A percentile compares a stretch with the other conserved stretches of the same genome.
Conservation (phyloP, 2,329 filamentous ascomycete genomes). For the Eutypella sp. region DNA sequence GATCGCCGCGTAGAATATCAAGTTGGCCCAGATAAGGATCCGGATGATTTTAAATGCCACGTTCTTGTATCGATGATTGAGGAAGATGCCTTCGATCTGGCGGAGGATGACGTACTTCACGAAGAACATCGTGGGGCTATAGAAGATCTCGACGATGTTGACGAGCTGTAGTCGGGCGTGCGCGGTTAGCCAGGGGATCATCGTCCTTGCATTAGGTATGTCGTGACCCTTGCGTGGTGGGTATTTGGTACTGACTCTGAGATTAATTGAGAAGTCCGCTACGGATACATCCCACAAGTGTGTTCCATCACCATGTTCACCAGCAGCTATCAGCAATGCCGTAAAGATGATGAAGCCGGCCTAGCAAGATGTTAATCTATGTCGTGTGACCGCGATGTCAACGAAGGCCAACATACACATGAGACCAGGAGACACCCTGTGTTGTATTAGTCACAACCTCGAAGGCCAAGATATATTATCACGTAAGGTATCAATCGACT, state of each 20-base stretch:
- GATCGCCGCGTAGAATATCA: conserved; percentile 2
- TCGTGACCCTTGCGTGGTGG: background rate
- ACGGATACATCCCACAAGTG: background rate
- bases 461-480: no score
- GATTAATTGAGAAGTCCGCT: background rate
- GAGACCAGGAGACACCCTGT: no score
- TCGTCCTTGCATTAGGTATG: background rate
- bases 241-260: conserved; percentile 1
- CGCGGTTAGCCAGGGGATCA: background rate
- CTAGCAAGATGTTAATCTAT: no score
- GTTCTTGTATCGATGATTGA: conserved; percentile 2
- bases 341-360: no score
- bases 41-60: conserved; percentile 1
- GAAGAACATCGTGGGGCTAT: conserved; percentile 4
- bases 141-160: conserved; percentile 7
- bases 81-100: conserved; percentile 6
- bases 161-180: background rate
- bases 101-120: conserved; percentile 8
- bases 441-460: no score
- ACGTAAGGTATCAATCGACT: no score
- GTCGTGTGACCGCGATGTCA: no score
- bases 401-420: no score
- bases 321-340: no score
- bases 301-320: background rate
- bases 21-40: conserved; percentile 6